These are phyloP conservation scores for Crassisporium funariophilum DNA, from an alignment of 768 basidiomycete species.

Conservation along the genomic window DNA sequence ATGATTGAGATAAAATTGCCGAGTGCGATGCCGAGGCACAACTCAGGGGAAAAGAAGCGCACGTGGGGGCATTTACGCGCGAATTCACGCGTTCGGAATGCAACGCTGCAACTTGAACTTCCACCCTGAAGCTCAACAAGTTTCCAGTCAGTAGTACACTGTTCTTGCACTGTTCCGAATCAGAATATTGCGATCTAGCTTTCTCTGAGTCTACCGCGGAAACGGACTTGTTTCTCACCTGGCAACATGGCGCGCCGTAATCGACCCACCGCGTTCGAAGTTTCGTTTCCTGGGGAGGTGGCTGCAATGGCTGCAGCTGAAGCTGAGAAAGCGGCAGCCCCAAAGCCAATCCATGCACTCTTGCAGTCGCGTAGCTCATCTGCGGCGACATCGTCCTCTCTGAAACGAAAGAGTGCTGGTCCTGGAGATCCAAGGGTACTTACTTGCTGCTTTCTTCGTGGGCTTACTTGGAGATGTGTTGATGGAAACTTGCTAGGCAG, in stretches of 20 bases:
- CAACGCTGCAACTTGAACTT: no score
- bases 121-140: no score
- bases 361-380: constrained; percentile 11
- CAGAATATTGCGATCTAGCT: no score
- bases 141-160: no score
- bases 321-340: neutral
- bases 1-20: no score
- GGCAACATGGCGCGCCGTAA: constrained; percentile 23
- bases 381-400: constrained; percentile 14
- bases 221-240: neutral
- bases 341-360: neutral
- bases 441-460: neutral
- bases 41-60: no score
- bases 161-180: no score
- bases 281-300: constrained; percentile 51
- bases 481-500: constrained; percentile 16
- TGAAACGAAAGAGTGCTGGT: constrained; percentile 20
- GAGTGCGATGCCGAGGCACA: no score
- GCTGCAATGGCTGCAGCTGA: constrained; percentile 5
- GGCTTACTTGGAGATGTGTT: neutral
- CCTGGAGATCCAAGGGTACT: constrained; percentile 22
- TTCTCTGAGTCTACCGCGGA: neutral
- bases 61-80: no score
- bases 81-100: no score
- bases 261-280: constrained; percentile 56